Conservation (phyloP, 371 early-diverging fungal genomes). For the Rhizopus arrhizus region DNA sequence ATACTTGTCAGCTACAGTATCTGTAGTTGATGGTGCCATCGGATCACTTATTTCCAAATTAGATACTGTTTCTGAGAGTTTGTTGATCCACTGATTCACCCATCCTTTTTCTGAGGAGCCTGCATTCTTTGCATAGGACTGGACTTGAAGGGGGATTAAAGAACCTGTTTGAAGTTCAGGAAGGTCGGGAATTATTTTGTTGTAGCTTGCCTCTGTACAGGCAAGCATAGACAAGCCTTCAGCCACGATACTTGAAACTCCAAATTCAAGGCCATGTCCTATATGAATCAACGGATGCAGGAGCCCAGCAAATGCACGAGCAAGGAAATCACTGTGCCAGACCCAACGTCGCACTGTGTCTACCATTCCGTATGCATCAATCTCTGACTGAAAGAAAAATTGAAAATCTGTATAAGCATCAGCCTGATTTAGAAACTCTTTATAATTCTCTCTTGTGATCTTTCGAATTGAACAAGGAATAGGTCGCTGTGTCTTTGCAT, state of each 20-base stretch:
- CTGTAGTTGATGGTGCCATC: background rate
- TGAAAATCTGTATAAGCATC: conserved; percentile 51
- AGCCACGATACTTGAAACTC: conserved; percentile 53
- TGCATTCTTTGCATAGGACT: conserved; percentile 21
- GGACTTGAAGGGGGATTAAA: conserved; percentile 10
- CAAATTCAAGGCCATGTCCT: conserved; percentile 71
- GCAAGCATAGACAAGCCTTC: conserved; percentile 62
- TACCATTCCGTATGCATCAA: conserved; percentile 42
- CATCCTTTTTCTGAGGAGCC: conserved; percentile 9
- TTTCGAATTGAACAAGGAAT: conserved; percentile 28
- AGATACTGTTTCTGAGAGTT: conserved; percentile 12
- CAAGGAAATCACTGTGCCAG: conserved; percentile 46
- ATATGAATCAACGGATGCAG: conserved; percentile 67
- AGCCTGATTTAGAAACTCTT: conserved; percentile 38
- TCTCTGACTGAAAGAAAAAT: conserved; percentile 49
- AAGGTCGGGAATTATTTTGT: conserved; percentile 15
- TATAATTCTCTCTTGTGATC: conserved; percentile 47
- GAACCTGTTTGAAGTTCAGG: conserved; percentile 8
- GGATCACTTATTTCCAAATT: conserved; percentile 11
- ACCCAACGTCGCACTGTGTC: conserved; percentile 53
- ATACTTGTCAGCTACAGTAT: background rate
- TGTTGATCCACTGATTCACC: conserved; percentile 7
- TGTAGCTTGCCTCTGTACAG: conserved; percentile 33
- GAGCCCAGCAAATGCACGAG: conserved; percentile 50
- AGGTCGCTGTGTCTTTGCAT: conserved; percentile 42